Conservation (phyloP, 164 flowering plant genomes). For the Annona squamosa region DNA sequence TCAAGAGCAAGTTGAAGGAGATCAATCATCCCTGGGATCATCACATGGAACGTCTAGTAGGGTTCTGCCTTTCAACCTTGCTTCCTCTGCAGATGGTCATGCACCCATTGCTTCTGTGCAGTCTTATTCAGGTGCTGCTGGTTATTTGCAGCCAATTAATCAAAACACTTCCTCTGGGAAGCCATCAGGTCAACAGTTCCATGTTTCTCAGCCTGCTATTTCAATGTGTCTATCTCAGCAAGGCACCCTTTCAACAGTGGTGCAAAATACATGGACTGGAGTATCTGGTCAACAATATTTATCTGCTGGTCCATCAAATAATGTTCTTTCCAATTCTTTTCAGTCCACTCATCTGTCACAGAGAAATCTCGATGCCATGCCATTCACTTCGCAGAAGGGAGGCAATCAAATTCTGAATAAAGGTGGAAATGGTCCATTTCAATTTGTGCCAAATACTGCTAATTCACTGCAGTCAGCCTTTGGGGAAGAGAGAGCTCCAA, state of each 20-base stretch:
- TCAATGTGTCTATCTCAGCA: constrained; percentile 27
- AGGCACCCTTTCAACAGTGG: constrained; percentile 32
- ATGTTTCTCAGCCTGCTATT: constrained; percentile 29
- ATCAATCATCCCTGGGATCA: constrained; percentile 28
- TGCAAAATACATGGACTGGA: constrained; percentile 39
- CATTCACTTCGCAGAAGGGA: constrained; percentile 19
- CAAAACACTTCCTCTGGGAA: constrained; percentile 19
- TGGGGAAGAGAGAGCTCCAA: constrained; percentile 28
- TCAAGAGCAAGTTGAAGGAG: constrained; percentile 21
- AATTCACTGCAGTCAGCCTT: constrained; percentile 22
- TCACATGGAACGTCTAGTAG: constrained; percentile 24
- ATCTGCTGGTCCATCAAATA: constrained; percentile 21
- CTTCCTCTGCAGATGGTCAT: constrained; percentile 17
- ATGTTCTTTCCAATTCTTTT: constrained; percentile 22
- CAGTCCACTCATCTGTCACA: constrained; percentile 25
- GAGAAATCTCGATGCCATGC: constrained; percentile 24
- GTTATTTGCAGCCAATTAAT: constrained; percentile 18
- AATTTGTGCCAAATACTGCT: constrained; percentile 21
- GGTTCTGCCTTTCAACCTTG: constrained; percentile 20
- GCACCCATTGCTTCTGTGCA: neutral
- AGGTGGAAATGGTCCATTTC: constrained; percentile 25
- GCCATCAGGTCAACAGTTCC: constrained; percentile 27
- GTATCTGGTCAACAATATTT: constrained; percentile 32
- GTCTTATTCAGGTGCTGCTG: neutral
- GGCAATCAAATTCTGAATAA: constrained; percentile 31